Evolutionary conservation across 257 asterid species (phyloP).

Genomic region (Rhazya stricta): DNA sequence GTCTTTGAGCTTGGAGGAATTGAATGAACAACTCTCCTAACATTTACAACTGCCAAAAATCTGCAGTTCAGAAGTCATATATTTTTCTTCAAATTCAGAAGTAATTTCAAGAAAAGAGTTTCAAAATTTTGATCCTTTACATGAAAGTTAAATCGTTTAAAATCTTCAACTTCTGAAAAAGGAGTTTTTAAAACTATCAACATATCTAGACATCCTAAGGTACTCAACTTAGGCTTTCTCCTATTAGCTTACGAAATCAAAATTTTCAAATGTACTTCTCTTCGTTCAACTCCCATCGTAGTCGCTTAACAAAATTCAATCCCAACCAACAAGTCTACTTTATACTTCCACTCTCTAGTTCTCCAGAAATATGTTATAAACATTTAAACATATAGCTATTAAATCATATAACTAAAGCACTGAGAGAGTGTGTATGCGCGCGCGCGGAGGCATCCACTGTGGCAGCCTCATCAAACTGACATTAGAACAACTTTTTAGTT

Average conservation of each 20-base stretch:
- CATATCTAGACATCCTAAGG: background rate
- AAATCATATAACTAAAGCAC: background rate
- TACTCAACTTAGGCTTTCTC: background rate
- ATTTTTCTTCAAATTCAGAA: conserved; percentile 3
- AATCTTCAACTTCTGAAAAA: background rate
- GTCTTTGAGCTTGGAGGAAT: conserved; percentile 32
- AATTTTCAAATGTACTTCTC: background rate
- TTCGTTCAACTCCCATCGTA: background rate
- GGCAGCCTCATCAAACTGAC: background rate
- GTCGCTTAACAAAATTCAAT: background rate
- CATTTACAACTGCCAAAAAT: conserved; percentile 37
- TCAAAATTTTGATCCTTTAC: background rate
- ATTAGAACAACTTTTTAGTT: background rate
- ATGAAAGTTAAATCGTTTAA: background rate
- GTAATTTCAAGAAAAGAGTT: background rate
- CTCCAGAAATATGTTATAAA: background rate
- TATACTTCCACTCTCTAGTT: background rate
- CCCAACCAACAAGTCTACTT: background rate
- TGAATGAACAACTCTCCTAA: conserved; percentile 42
- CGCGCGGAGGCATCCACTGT: background rate
- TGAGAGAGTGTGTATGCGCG: too few relatives aligned
- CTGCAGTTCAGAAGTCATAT: conserved; percentile 28
- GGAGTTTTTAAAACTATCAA: background rate
- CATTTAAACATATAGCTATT: background rate
- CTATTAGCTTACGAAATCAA: background rate